A percentile compares a stretch with the other conserved stretches of the same genome.
phyloP scores from a whole-genome alignment of 2,329 filamentous ascomycete genomes.

The Mollisiaceae sp. region DNA sequence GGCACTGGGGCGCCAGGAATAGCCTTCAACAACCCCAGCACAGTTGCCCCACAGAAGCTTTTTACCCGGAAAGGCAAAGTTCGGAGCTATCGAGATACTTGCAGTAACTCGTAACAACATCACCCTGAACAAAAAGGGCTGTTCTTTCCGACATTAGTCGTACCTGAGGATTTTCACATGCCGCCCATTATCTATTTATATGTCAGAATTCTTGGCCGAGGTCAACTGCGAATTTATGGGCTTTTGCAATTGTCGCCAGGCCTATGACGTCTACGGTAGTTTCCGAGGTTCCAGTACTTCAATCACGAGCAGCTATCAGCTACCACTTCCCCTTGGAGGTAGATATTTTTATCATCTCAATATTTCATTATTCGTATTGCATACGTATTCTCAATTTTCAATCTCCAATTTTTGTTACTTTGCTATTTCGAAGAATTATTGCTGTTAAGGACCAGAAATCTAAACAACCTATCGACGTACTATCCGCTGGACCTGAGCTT shows the following conservation, averaged over 20 bases:
- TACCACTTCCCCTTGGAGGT: background rate
- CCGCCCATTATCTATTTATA: too few species aligned
- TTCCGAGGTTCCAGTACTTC: background rate
- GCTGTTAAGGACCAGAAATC: background rate
- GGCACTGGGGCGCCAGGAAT: too few species aligned
- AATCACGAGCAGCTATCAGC: background rate
- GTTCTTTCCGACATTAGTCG: too few species aligned
- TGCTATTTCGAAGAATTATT: background rate
- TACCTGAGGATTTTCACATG: too few species aligned
- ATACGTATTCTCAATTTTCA: background rate
- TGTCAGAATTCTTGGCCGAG: background rate
- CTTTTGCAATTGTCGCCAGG: background rate
- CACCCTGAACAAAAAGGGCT: too few species aligned
- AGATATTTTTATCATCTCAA: background rate
- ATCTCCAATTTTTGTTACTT: background rate
- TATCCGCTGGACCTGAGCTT: background rate
- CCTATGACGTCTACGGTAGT: conserved; percentile 1
- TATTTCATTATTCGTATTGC: background rate
- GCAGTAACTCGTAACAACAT: too few species aligned
- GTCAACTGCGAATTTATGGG: background rate
- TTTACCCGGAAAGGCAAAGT: too few species aligned
- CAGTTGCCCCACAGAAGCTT: too few species aligned
- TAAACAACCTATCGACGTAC: too few species aligned
- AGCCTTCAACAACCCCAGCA: too few species aligned
- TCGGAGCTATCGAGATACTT: too few species aligned